Base-by-base conservation (phyloP, 2,329 filamentous ascomycete genomes). In the Helminthosporium solani region DNA sequence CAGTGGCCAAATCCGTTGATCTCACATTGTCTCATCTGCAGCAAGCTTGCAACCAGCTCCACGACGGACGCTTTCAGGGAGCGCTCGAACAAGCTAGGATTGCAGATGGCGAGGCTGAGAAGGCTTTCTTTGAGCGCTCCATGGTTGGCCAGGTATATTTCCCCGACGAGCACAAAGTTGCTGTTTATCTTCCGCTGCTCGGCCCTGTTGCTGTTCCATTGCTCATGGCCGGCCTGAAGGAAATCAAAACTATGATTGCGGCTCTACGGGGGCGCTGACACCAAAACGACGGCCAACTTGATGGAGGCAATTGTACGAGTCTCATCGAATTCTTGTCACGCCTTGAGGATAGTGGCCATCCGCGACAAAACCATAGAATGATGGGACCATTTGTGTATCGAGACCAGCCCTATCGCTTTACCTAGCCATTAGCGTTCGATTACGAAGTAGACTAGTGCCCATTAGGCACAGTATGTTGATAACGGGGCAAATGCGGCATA, bases 141-240 rank as follows among this genome's bases (percentile, higher is more conserved):
- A 99, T 99, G 94, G 94, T 99, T 11, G 94, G 91, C 0, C 94
- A 97, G 73, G 85, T 97, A 2, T 99, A 97, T 70, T 99, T 99
- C 70, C 94, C 94, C 0, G 94, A 99, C 64, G 94, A 99, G 73
- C 94, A 99, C 70, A 99, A 97, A 71, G 83, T 99, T 19, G 94
- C 94, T 0, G 94, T 99, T 1, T 99, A 99, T 67, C 73, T 99
- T 59, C 94, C 94, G 1, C 74, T 99, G 9, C 73, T 99, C 33
- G 94, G 94, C 0, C 94, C 94, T 0, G 84, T 97, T 33, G 90
- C 88, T 3, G 92, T 97, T 11, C 94, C 94, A 30, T 73, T 99
- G 40, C 68, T 96, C 6, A 88, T 96, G 80, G 87, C 87, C 3
- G 74, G 89, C 21, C 57, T 96, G 35, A 95, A 91, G 60, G 91